Evolutionary conservation across 129 eudicot species (phyloP).

Genomic region (Arctium lappa): DNA sequence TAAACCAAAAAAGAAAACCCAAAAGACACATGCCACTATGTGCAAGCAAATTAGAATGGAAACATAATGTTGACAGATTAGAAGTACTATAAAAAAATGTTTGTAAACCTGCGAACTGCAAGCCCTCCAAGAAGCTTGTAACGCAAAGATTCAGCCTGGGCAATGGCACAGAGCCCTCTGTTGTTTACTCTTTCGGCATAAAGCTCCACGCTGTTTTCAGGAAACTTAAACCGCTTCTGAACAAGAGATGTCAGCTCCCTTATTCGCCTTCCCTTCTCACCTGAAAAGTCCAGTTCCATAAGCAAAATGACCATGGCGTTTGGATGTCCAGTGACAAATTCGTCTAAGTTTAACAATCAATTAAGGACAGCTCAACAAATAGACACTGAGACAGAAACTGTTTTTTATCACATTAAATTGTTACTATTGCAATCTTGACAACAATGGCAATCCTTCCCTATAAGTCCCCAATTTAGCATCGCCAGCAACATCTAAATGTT

Average conservation of each 20-base stretch:
- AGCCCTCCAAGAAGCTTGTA: conserved; percentile 73
- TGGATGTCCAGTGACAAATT: background rate
- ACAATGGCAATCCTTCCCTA: background rate
- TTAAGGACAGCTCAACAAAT: background rate
- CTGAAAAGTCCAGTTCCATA: conserved; percentile 8
- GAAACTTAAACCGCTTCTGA: conserved; percentile 54
- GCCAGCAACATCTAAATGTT: background rate
- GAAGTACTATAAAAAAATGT: background rate
- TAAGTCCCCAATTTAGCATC: background rate
- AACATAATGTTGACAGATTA: background rate
- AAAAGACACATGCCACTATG: background rate
- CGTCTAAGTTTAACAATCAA: background rate
- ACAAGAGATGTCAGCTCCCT: conserved; percentile 54
- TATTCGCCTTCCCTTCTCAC: conserved; percentile 53
- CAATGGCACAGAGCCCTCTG: conserved; percentile 64
- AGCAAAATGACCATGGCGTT: background rate
- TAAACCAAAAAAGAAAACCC: background rate
- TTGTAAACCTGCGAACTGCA: conserved; percentile 53
- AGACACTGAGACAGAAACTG: background rate
- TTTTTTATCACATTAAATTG: background rate
- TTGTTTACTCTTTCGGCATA: conserved; percentile 64
- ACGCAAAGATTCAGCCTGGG: conserved; percentile 61
- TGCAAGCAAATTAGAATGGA: background rate
- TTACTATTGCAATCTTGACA: background rate
- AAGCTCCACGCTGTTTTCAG: conserved; percentile 48